A percentile compares a stretch with the other conserved stretches of the same genome.
These are phyloP conservation scores for Colletotrichum simmondsii DNA, from an alignment of 2,329 filamentous ascomycete genomes.

Conservation along the genomic window DNA sequence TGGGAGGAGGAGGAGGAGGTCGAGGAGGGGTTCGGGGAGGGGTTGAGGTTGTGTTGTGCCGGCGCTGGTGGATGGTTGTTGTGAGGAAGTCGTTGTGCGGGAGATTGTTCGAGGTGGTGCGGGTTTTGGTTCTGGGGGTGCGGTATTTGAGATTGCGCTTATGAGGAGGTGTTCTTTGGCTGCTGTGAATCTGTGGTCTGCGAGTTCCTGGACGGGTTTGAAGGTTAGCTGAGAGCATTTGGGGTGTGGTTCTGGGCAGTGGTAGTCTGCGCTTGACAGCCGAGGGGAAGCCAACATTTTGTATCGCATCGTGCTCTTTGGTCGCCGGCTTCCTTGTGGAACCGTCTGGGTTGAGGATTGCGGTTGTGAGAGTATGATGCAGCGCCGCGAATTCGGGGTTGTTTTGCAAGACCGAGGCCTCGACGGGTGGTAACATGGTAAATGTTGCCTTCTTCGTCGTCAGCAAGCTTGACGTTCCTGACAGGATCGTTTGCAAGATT, in stretches of 20 bases:
- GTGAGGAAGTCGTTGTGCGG: constrained; percentile 41
- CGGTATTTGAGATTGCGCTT: constrained; percentile 59
- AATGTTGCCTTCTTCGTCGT: neutral
- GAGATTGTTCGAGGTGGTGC: constrained; percentile 38
- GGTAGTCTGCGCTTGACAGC: neutral
- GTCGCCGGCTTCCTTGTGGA: constrained; percentile 64
- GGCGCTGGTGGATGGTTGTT: constrained; percentile 32
- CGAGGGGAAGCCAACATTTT: constrained; percentile 53
- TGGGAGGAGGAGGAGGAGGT: constrained; percentile 66
- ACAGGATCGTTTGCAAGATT: neutral
- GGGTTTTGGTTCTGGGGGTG: constrained; percentile 41
- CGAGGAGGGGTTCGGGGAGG: constrained; percentile 58
- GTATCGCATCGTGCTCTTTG: constrained; percentile 60
- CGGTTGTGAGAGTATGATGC: constrained; percentile 64
- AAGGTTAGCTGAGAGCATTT: no score
- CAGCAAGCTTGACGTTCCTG: fast-evolving
- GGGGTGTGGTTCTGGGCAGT: no score
- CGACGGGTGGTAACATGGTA: constrained; percentile 68
- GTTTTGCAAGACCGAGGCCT: constrained; percentile 61
- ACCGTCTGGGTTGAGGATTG: constrained; percentile 66
- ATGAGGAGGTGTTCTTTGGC: constrained; percentile 63
- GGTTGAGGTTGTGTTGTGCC: constrained; percentile 25
- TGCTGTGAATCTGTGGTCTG: constrained; percentile 56
- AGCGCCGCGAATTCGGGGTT: constrained; percentile 72
- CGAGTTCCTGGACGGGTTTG: constrained; percentile 65